phyloP scores from a whole-genome alignment of 2,329 filamentous ascomycete species.

The Fusarium sp. region DNA sequence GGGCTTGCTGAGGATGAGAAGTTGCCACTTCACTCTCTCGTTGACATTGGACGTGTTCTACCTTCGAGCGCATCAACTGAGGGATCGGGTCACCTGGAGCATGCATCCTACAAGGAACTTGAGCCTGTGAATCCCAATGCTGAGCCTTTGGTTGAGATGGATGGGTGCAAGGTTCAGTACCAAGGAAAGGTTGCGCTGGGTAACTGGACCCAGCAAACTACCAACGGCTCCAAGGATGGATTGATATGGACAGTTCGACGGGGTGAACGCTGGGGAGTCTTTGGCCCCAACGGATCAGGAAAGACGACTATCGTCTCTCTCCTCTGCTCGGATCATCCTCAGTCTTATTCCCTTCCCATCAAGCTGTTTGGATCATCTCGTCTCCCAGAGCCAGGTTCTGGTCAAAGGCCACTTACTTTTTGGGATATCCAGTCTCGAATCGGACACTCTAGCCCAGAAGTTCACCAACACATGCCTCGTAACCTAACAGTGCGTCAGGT shows the following conservation, averaged over 20 bases:
- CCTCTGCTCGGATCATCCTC: conserved; percentile 94
- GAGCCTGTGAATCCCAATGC: conserved; percentile 51
- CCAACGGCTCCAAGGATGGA: conserved; percentile 63
- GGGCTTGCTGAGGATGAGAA: conserved; percentile 55
- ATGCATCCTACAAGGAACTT: conserved; percentile 31
- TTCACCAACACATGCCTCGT: conserved; percentile 90
- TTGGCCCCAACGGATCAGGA: conserved; percentile 92
- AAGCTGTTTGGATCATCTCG: conserved; percentile 83
- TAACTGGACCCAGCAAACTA: conserved; percentile 72
- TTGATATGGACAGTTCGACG: conserved; percentile 83
- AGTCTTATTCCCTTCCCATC: conserved; percentile 89
- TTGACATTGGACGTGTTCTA: conserved; percentile 59
- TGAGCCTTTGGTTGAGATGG: conserved; percentile 84
- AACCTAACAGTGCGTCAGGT: conserved; percentile 74
- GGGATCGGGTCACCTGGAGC: conserved; percentile 2
- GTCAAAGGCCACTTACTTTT: conserved; percentile 76
- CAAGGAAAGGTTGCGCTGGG: conserved; percentile 79
- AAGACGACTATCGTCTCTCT: conserved; percentile 95
- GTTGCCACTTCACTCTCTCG: conserved; percentile 57
- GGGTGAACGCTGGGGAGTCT: conserved; percentile 89
- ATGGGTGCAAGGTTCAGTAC: conserved; percentile 82
- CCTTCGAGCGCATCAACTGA: conserved; percentile 34
- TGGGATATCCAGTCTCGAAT: conserved; percentile 92
- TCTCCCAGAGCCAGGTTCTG: conserved; percentile 73
- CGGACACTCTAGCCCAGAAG: conserved; percentile 91